Percentiles rank a stretch among this genome's conserved stretches.
These are phyloP conservation scores for Hypoxylon lenormandii DNA, from an alignment of 495 filamentous ascomycete species.

Conservation along the genomic window DNA sequence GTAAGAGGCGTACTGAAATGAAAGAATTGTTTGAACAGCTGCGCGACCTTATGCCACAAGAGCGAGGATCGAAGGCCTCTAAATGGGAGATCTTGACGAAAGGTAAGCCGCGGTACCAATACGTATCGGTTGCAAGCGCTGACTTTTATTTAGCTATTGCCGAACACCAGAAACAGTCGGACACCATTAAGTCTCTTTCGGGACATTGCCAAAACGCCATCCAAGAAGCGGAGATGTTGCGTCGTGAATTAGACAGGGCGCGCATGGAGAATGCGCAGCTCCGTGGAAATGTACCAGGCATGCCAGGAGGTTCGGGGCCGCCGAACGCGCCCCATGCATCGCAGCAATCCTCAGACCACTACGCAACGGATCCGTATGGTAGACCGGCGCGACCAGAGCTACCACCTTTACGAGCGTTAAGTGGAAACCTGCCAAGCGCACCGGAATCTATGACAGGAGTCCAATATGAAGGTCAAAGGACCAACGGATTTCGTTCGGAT, in stretches of 20 bases:
- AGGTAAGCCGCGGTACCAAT: constrained; percentile 65
- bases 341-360: constrained; percentile 50
- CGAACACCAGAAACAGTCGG: constrained; percentile 64
- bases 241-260: constrained; percentile 62
- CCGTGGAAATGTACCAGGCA: constrained; percentile 43
- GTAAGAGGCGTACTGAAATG: constrained; percentile 97
- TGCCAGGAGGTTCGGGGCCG: constrained; percentile 33
- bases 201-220: constrained; percentile 52
- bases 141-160: constrained; percentile 59
- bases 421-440: constrained; percentile 38
- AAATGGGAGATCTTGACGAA: constrained; percentile 99
- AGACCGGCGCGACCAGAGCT: constrained; percentile 57
- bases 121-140: constrained; percentile 12
- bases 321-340: constrained; percentile 41
- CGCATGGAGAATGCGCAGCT: constrained; percentile 69
- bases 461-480: constrained; percentile 62
- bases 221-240: constrained; percentile 61
- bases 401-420: constrained; percentile 61
- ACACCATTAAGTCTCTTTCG: constrained; percentile 54
- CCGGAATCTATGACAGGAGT: constrained; percentile 68
- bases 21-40: constrained; percentile 94
- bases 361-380: constrained; percentile 50
- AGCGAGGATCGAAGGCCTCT: constrained; percentile 90
- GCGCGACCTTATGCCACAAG: constrained; percentile 82
- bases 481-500: constrained; percentile 53